Evolutionary conservation across 306 rosid genomes (phyloP).

Genomic region (Cucurbita moschata): DNA sequence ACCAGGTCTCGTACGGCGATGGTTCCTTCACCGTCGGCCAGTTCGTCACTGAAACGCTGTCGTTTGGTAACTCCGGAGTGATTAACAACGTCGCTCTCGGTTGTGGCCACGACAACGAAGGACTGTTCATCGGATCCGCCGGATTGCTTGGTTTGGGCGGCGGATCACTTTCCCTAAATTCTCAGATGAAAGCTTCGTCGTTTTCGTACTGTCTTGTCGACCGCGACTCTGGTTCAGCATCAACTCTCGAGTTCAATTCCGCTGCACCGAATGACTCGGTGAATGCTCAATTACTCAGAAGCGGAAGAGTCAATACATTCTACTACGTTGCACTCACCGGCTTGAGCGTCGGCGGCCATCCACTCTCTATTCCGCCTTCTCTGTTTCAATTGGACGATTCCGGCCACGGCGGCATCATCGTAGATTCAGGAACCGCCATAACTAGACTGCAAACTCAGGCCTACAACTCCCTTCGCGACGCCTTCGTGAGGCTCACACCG

Average conservation of each 20-base stretch:
- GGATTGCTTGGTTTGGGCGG: conserved; percentile 90
- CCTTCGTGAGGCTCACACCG: conserved; percentile 32
- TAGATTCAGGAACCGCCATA: conserved; percentile 77
- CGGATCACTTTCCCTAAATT: conserved; percentile 39
- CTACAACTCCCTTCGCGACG: conserved; percentile 59
- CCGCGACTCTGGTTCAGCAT: conserved; percentile 55
- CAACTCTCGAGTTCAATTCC: conserved; percentile 84
- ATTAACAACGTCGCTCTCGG: conserved; percentile 40
- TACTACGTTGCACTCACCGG: conserved; percentile 54
- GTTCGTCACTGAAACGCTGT: conserved; percentile 47
- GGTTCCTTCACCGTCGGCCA: conserved; percentile 80
- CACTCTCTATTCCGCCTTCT: conserved; percentile 29
- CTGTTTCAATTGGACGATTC: conserved; percentile 28
- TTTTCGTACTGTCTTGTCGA: conserved; percentile 77
- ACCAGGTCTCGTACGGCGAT: conserved; percentile 78
- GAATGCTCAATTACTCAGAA: conserved; percentile 24
- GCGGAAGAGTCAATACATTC: conserved; percentile 27
- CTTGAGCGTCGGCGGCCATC: conserved; percentile 50
- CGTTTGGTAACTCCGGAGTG: conserved; percentile 50
- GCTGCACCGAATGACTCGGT: conserved; percentile 48
- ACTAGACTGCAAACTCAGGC: conserved; percentile 54
- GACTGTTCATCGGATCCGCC: conserved; percentile 61
- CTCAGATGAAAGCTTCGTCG: conserved; percentile 58
- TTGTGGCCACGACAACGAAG: conserved; percentile 82
- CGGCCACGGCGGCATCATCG: conserved; percentile 61